Conservation (phyloP, 192 early-diverging fungal species). For the Coemansia sp. region DNA sequence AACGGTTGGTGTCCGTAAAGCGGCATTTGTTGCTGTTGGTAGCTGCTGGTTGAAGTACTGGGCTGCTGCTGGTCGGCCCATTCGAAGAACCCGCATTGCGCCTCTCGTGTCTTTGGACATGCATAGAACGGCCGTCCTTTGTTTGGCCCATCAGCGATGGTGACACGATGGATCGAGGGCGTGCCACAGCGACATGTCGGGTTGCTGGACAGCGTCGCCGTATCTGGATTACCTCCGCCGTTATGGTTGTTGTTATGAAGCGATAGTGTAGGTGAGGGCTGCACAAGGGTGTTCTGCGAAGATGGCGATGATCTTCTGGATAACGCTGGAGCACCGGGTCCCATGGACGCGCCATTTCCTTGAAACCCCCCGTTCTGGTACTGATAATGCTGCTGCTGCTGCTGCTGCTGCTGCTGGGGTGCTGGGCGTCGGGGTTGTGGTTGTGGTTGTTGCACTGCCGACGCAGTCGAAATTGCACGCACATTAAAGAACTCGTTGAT, state of each 20-base stretch:
- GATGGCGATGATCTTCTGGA: not conserved
- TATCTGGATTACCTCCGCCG: not conserved
- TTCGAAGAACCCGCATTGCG: slow-evolving; percentile 59
- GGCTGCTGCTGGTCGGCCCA: slow-evolving; percentile 57
- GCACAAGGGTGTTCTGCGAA: not conserved
- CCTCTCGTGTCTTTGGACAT: slow-evolving; percentile 41
- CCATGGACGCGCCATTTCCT: not conserved
- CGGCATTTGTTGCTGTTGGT: not conserved
- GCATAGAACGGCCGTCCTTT: slow-evolving; percentile 59
- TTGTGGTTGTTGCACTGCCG: not conserved
- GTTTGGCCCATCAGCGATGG: slow-evolving; percentile 57
- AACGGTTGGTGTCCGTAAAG: not conserved
- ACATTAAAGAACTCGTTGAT: slow-evolving; percentile 44
- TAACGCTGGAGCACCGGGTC: not conserved
- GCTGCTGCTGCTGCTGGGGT: not conserved
- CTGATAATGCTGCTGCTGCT: no score
- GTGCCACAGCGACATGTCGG: slow-evolving; percentile 53
- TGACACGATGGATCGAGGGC: slow-evolving; percentile 39
- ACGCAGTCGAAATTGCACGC: not conserved
- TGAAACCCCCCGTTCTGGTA: no score
- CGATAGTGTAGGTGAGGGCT: not conserved
- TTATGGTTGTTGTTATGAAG: slow-evolving; percentile 10
- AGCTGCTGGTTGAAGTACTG: slow-evolving; percentile 1
- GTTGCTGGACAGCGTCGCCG: slow-evolving; percentile 2
- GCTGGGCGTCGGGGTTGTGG: slow-evolving; percentile 13